A percentile compares a stretch with the other conserved stretches of the same genome.
phyloP scores from a whole-genome alignment of 2,329 filamentous ascomycete species.

The Trichoderma afroharzianum region DNA sequence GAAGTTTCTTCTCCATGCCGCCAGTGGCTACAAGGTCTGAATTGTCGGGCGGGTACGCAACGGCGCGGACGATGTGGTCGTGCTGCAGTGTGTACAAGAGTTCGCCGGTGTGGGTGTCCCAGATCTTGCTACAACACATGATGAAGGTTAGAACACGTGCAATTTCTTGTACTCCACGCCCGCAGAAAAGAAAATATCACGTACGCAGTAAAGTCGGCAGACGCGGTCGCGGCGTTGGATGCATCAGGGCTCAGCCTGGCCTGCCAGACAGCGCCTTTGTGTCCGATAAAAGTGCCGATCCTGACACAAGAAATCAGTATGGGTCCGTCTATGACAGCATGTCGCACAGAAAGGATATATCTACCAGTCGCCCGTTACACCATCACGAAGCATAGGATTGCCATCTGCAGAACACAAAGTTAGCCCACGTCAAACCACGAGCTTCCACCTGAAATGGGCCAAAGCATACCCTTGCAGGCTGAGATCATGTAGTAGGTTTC shows the following conservation, averaged over 20 bases:
- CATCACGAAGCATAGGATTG: constrained; percentile 97
- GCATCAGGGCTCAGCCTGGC: constrained; percentile 86
- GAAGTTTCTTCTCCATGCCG: constrained; percentile 93
- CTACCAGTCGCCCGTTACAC: constrained; percentile 86
- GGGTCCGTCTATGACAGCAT: neutral
- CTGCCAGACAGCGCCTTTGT: constrained; percentile 98
- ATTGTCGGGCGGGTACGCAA: constrained; percentile 81
- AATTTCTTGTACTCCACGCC: neutral
- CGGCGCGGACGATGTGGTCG: constrained; percentile 89
- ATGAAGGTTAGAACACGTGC: neutral
- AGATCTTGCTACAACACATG: constrained; percentile 72
- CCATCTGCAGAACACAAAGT: constrained; percentile 60
- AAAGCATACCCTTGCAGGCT: constrained; percentile 73
- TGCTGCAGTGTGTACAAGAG: constrained; percentile 83
- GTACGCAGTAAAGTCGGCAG: constrained; percentile 92
- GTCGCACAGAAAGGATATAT: neutral
- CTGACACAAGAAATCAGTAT: constrained; percentile 40
- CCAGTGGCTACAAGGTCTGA: constrained; percentile 87
- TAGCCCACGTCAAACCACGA: neutral
- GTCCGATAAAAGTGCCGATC: constrained; percentile 97
- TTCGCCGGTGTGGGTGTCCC: constrained; percentile 95
- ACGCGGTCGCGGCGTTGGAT: constrained; percentile 83
- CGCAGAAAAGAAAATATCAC: constrained; percentile 29
- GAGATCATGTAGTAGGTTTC: constrained; percentile 90
- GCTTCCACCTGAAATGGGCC: neutral